Evolutionary conservation across 2,329 filamentous ascomycete genomes (phyloP).

Genomic region (Cryphonectria carpinicola): DNA sequence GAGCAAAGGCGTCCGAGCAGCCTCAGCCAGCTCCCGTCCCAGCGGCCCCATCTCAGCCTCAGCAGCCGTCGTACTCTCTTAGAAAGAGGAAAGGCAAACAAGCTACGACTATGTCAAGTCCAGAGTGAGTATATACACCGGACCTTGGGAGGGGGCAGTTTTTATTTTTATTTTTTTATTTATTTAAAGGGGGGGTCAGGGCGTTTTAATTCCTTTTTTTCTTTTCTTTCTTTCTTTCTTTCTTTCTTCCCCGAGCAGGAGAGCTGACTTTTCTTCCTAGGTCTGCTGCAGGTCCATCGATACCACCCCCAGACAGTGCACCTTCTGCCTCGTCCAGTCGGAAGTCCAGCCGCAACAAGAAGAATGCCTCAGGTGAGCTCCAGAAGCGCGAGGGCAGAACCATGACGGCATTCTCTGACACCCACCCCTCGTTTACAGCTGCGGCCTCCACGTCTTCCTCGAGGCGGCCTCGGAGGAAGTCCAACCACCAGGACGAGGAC

Average conservation of each 20-base stretch:
- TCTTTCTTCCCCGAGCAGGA: background rate
- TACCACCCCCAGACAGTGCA: slow-evolving; percentile 60
- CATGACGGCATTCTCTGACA: slow-evolving; percentile 27
- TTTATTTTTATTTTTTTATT: too few relatives aligned
- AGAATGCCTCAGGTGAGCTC: slow-evolving; percentile 49
- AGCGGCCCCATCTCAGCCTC: slow-evolving; percentile 27
- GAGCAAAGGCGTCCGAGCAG: slow-evolving; percentile 65
- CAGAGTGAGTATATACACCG: slow-evolving; percentile 58
- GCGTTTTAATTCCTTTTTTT: too few relatives aligned
- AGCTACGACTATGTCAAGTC: slow-evolving; percentile 71
- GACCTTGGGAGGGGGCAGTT: too few relatives aligned
- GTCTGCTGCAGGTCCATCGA: slow-evolving; percentile 58
- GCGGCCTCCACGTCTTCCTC: slow-evolving; percentile 44
- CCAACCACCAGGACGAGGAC: slow-evolving; percentile 59
- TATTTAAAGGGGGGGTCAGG: too few relatives aligned
- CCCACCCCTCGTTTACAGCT: slow-evolving; percentile 37
- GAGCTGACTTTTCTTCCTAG: slow-evolving; percentile 29
- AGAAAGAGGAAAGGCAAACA: slow-evolving; percentile 63
- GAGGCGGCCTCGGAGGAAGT: slow-evolving; percentile 58
- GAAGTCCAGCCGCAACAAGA: slow-evolving; percentile 75
- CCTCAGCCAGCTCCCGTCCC: slow-evolving; percentile 42
- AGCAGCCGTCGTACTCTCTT: slow-evolving; percentile 44
- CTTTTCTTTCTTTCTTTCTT: background rate
- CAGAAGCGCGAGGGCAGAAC: background rate
- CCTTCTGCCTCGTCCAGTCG: slow-evolving; percentile 69